Conservation (phyloP, 2,329 filamentous ascomycete species). For the Pseudocercospora musae region DNA sequence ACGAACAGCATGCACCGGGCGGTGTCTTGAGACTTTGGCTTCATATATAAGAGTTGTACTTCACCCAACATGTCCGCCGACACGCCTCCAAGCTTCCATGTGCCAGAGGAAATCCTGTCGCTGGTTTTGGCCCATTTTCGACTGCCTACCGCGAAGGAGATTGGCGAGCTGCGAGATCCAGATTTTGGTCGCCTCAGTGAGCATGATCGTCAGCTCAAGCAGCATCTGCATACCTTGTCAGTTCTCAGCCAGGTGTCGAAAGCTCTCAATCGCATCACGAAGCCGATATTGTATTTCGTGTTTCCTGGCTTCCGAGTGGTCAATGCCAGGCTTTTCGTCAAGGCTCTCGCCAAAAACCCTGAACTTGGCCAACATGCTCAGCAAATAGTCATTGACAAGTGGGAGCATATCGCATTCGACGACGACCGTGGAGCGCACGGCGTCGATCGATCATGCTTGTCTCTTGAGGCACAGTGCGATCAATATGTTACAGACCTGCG, state of each 20-base stretch:
- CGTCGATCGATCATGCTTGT: slow-evolving; percentile 8
- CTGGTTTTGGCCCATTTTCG: slow-evolving; percentile 2
- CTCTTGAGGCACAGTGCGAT: slow-evolving; percentile 8
- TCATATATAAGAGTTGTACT: neutral
- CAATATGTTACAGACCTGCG: slow-evolving; percentile 9
- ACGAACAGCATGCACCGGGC: slow-evolving; percentile 1
- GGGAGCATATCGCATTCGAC: slow-evolving; percentile 6
- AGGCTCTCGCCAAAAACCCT: slow-evolving; percentile 3
- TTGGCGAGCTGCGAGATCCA: slow-evolving; percentile 7
- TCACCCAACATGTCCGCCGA: neutral
- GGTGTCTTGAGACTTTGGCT: neutral
- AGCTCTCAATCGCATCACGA: slow-evolving; percentile 9
- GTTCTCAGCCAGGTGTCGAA: slow-evolving; percentile 7
- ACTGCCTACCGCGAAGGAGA: slow-evolving; percentile 6
- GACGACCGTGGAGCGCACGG: neutral
- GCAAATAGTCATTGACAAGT: slow-evolving; percentile 13
- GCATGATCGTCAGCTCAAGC: slow-evolving; percentile 8
- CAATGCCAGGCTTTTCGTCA: slow-evolving; percentile 11
- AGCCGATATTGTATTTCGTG: slow-evolving; percentile 9
- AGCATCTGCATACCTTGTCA: slow-evolving; percentile 10
- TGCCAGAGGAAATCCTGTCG: slow-evolving; percentile 13
- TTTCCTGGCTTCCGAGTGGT: slow-evolving; percentile 8
- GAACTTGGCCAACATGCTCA: neutral
- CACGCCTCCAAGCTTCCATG: slow-evolving; percentile 4
- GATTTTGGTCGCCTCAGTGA: slow-evolving; percentile 6